phyloP scores from a whole-genome alignment of 192 early-diverging fungal species.

The Coemansia pectinata region DNA sequence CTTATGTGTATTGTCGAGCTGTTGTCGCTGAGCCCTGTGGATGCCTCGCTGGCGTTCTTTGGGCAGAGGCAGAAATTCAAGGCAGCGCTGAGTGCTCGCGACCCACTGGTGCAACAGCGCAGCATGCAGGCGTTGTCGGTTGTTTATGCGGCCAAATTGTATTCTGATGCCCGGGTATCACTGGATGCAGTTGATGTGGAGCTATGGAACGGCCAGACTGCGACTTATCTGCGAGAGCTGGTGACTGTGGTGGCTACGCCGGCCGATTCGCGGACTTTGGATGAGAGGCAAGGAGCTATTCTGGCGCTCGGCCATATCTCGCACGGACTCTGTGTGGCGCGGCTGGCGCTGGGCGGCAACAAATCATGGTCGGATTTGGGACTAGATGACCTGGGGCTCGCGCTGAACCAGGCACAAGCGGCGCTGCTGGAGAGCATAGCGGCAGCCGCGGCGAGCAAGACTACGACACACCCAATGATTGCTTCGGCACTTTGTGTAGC shows the following conservation, averaged over 20 bases:
- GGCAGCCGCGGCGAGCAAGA: constrained; percentile 5
- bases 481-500: constrained; percentile 65
- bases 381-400: not conserved
- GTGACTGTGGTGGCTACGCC: constrained; percentile 7
- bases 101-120: constrained; percentile 19
- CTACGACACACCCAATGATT: constrained; percentile 53
- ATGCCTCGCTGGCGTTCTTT: constrained; percentile 20
- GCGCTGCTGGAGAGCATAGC: not conserved
- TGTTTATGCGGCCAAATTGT: constrained; percentile 25
- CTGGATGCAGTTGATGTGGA: not conserved
- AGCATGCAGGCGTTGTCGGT: constrained; percentile 27
- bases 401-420: not conserved
- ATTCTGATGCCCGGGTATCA: not conserved
- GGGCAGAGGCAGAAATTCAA: constrained; percentile 17
- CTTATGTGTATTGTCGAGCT: constrained; percentile 37
- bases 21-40: constrained; percentile 24
- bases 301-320: constrained; percentile 71
- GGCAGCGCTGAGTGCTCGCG: constrained; percentile 12
- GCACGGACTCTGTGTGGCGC: constrained; percentile 24
- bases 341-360: not conserved
- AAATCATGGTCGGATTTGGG: constrained; percentile 34
- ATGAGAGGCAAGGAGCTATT: constrained; percentile 67
- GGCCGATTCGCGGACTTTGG: constrained; percentile 38
- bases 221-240: constrained; percentile 10
- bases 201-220: constrained; percentile 27